Conservation (phyloP, 768 basidiomycete species). For the Podaxis sp. region DNA sequence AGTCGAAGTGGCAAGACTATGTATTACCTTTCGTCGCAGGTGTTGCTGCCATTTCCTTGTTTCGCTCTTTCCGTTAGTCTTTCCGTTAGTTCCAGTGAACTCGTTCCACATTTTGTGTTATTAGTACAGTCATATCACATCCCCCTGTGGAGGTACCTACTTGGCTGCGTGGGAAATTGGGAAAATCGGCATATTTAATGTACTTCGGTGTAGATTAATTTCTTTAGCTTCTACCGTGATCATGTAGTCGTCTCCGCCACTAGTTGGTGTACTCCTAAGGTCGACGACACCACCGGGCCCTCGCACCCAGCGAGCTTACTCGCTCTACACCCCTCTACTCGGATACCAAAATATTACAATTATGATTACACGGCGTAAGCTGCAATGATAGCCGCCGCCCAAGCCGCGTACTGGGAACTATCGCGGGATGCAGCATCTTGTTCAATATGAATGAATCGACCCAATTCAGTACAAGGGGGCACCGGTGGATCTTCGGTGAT, state of each 20-base stretch:
- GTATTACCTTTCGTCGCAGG: constrained; percentile 1
- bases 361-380: not conserved
- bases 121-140: not conserved
- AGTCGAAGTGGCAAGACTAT: not conserved
- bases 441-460: not conserved
- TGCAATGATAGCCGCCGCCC: not conserved
- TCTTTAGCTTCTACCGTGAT: too few species aligned
- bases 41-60: not conserved
- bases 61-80: not conserved
- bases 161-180: too few species aligned
- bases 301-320: too few species aligned
- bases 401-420: not conserved
- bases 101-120: not conserved
- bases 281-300: too few species aligned
- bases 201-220: too few species aligned
- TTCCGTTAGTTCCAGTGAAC: not conserved
- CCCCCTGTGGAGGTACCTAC: too few species aligned
- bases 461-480: not conserved
- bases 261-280: too few species aligned
- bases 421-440: not conserved
- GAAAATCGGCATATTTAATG: too few species aligned
- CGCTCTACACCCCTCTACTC: too few species aligned
- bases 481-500: not conserved
- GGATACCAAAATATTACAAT: not conserved
- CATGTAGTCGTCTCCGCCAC: too few species aligned